A percentile compares a stretch with the other conserved stretches of the same genome.
Conservation (phyloP, 2,329 filamentous ascomycete genomes). For the Plenodomus lindquistii region DNA sequence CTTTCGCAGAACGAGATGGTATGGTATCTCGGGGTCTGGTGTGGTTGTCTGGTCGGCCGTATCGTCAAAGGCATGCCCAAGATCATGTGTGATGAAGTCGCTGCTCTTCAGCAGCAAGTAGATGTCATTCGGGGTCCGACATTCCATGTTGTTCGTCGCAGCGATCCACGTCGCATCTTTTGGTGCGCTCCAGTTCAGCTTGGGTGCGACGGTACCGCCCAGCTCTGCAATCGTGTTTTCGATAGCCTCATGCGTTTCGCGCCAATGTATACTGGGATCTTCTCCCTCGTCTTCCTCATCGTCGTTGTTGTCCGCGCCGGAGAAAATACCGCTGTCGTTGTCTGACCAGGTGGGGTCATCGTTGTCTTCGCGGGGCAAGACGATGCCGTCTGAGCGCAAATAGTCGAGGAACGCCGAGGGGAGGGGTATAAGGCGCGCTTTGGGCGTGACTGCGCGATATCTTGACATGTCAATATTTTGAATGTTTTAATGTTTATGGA, state of each 20-base stretch:
- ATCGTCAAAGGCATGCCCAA: slow-evolving; percentile 90
- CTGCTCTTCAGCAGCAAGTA: slow-evolving; percentile 94
- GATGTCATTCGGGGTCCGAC: slow-evolving; percentile 83
- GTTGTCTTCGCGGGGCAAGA: slow-evolving; percentile 73
- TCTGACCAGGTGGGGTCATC: slow-evolving; percentile 50
- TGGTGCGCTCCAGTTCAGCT: slow-evolving; percentile 96
- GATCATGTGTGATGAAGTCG: slow-evolving; percentile 90
- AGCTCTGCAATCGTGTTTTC: slow-evolving; percentile 77
- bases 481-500: background rate
- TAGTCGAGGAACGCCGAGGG: slow-evolving; percentile 78
- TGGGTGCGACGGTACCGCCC: slow-evolving; percentile 84
- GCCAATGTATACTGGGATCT: slow-evolving; percentile 65
- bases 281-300: slow-evolving; percentile 59
- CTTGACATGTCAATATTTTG: slow-evolving; percentile 44
- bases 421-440: slow-evolving; percentile 82
- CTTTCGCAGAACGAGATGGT: slow-evolving; percentile 82
- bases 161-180: slow-evolving; percentile 95
- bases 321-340: slow-evolving; percentile 58
- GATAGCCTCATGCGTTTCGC: slow-evolving; percentile 76
- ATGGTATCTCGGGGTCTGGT: slow-evolving; percentile 60
- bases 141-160: slow-evolving; percentile 88
- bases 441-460: slow-evolving; percentile 80
- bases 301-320: slow-evolving; percentile 50
- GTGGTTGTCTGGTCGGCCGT: slow-evolving; percentile 47
- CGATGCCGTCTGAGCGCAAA: slow-evolving; percentile 88